These are phyloP conservation scores for Marsdenia floribunda DNA, from an alignment of 257 asterid species.

Conservation along the genomic window DNA sequence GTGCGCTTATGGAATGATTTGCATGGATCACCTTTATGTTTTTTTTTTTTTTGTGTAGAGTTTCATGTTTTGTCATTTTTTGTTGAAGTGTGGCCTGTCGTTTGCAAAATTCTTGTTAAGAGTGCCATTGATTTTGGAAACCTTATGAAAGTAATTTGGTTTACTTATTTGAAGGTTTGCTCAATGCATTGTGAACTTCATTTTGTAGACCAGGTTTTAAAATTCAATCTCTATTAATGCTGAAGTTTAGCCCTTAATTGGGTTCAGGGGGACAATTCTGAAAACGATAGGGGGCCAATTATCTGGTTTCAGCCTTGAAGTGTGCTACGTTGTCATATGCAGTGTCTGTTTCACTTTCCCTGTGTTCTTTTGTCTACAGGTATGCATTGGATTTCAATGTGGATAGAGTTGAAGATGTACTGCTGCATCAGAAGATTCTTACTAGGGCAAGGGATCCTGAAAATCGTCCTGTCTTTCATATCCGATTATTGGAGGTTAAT, in stretches of 20 bases:
- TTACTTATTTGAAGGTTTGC: not conserved
- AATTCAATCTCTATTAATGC: slow-evolving; percentile 1
- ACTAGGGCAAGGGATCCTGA: slow-evolving; percentile 69
- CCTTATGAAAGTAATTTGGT: not conserved
- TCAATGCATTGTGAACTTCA: not conserved
- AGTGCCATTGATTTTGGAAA: not conserved
- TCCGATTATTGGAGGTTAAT: slow-evolving; percentile 72
- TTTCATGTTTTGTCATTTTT: not conserved
- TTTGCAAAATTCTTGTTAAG: not conserved
- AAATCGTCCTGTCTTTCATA: slow-evolving; percentile 68
- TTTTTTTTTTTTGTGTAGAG: not conserved
- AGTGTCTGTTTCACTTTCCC: not conserved
- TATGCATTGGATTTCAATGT: slow-evolving; percentile 72
- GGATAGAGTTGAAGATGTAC: slow-evolving; percentile 85
- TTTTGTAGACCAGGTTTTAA: not conserved
- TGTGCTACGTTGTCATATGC: not conserved
- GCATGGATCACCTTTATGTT: not conserved
- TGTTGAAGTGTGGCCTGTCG: too few relatives aligned
- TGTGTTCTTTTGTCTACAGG: slow-evolving; percentile 39
- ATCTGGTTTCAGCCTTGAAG: not conserved
- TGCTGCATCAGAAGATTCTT: slow-evolving; percentile 79
- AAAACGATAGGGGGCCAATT: not conserved
- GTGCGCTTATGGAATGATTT: not conserved
- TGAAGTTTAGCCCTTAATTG: not conserved
- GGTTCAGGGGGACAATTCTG: not conserved